Percentiles rank a stretch among this genome's conserved stretches.
These are phyloP conservation scores for Fonsecaea pugnacius DNA, from an alignment of 2,329 filamentous ascomycete species.

Conservation along the genomic window DNA sequence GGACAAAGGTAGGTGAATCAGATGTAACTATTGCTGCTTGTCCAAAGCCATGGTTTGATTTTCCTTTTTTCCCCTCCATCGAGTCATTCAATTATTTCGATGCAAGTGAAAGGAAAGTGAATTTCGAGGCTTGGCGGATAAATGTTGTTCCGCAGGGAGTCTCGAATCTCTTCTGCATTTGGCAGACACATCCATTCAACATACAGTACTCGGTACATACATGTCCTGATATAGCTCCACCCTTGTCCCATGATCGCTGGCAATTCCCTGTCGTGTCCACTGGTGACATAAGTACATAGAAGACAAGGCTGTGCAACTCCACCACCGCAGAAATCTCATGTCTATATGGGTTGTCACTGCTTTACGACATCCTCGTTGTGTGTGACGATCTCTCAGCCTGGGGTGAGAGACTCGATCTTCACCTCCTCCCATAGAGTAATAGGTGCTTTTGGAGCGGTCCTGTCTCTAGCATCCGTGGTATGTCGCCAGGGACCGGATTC, in stretches of 20 bases:
- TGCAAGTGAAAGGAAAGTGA: not conserved
- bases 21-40: not conserved
- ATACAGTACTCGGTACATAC: not conserved
- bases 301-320: not conserved
- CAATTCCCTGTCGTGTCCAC: not conserved
- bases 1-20: not conserved
- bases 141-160: not conserved
- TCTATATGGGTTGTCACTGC: too few species aligned
- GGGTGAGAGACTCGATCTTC: too few species aligned
- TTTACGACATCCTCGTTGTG: not conserved
- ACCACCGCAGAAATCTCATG: not conserved
- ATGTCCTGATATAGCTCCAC: not conserved
- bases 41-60: not conserved
- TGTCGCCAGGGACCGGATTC: not conserved
- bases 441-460: not conserved
- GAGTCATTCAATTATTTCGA: not conserved
- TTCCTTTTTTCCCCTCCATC: not conserved
- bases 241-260: not conserved
- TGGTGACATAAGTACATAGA: not conserved
- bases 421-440: not conserved
- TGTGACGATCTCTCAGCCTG: not conserved
- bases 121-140: not conserved
- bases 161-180: not conserved
- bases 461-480: not conserved
- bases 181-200: not conserved